Evolutionary conservation across 2,329 filamentous ascomycete species (phyloP).

Genomic region (Paracoccidioides lutzii): DNA sequence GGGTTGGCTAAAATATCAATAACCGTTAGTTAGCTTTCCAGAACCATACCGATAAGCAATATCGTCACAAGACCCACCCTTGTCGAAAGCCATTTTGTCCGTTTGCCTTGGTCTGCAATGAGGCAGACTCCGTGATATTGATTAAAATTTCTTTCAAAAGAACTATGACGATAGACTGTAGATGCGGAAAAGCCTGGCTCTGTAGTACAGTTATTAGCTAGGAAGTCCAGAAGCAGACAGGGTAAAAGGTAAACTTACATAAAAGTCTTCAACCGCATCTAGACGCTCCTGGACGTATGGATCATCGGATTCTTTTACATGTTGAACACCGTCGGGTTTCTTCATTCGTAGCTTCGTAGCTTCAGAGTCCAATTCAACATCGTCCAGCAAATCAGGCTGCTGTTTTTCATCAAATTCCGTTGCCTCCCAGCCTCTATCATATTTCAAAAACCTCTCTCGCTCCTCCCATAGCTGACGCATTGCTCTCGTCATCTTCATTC

Average conservation of each 20-base stretch:
- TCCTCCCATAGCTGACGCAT: constrained; percentile 93
- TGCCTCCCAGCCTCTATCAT: constrained; percentile 75
- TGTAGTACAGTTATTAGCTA: constrained; percentile 24
- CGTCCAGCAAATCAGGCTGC: constrained; percentile 25
- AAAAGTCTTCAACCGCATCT: constrained; percentile 66
- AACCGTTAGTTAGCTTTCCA: background rate
- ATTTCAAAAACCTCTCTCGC: constrained; percentile 79
- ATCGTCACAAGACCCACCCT: constrained; percentile 30
- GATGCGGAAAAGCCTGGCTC: constrained; percentile 63
- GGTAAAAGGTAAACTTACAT: constrained; percentile 46
- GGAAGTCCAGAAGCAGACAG: background rate
- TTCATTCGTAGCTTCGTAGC: constrained; percentile 4
- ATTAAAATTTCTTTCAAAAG: constrained; percentile 76
- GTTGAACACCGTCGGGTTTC: constrained; percentile 5
- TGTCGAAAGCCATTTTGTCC: constrained; percentile 34
- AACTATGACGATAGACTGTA: constrained; percentile 89
- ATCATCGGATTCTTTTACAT: constrained; percentile 22
- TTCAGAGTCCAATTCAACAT: constrained; percentile 11
- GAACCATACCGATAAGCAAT: background rate
- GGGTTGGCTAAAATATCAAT: background rate
- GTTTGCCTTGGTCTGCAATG: constrained; percentile 40
- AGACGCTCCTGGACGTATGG: constrained; percentile 43
- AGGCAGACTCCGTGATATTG: constrained; percentile 74
- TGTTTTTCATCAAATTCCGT: constrained; percentile 28
- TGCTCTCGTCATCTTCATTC: constrained; percentile 81